A percentile compares a stretch with the other conserved stretches of the same genome.
These are phyloP conservation scores for Arachis monticola DNA, from an alignment of 331 rosid species.

Conservation along the genomic window DNA sequence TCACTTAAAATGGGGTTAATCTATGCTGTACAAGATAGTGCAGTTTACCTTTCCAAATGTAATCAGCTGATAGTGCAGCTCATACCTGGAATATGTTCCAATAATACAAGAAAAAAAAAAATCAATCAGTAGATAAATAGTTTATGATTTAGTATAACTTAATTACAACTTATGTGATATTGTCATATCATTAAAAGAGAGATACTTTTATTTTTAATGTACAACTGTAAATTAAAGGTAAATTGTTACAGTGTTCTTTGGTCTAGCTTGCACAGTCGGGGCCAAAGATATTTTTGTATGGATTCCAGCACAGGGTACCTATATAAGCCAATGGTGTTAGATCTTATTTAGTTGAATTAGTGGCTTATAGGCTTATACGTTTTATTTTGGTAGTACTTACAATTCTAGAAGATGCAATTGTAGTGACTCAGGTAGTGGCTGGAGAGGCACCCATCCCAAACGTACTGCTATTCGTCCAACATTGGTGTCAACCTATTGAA, in stretches of 20 bases:
- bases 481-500: conserved; percentile 86
- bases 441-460: conserved; percentile 97
- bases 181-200: conserved; percentile 22
- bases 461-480: conserved; percentile 95
- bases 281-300: conserved; percentile 93
- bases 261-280: conserved; percentile 96
- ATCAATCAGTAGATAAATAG: conserved; percentile 9
- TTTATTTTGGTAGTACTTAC: conserved; percentile 55
- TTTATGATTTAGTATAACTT: conserved; percentile 14
- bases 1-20: conserved; percentile 18
- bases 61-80: conserved; percentile 92
- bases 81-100: conserved; percentile 66
- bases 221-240: conserved; percentile 32
- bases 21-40: conserved; percentile 32
- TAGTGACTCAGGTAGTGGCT: conserved; percentile 90
- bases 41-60: conserved; percentile 89
- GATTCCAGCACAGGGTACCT: conserved; percentile 93
- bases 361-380: conserved; percentile 1
- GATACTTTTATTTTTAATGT: conserved; percentile 7
- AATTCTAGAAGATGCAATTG: conserved; percentile 93
- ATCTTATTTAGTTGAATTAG: conserved; percentile 27
- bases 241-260: conserved; percentile 77
- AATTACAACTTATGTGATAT: not conserved
- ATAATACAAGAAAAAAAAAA: conserved; percentile 9
- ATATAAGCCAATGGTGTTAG: conserved; percentile 42